Evolutionary conservation across 441 rosid genomes (phyloP).

Genomic region (Gossypium gossypioides): DNA sequence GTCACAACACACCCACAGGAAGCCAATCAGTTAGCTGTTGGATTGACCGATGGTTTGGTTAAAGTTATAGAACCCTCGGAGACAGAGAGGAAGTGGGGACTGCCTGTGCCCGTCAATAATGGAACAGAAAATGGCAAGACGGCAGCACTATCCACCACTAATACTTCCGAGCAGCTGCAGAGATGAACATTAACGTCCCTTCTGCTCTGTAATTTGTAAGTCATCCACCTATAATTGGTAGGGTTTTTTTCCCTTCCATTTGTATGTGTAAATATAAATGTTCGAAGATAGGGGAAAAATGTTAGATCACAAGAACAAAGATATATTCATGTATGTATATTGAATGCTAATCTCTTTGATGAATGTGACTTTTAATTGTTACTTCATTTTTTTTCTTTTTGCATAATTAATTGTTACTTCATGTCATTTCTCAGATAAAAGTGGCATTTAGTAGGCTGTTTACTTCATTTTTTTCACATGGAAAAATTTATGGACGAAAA

Average conservation of each 20-base stretch:
- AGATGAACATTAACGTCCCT: constrained; percentile 22
- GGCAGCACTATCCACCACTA: constrained; percentile 35
- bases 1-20: constrained; percentile 56
- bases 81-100: constrained; percentile 44
- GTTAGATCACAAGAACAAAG: not conserved
- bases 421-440: constrained; percentile 5
- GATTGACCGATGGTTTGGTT: constrained; percentile 50
- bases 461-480: too few species aligned
- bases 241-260: constrained; percentile 2
- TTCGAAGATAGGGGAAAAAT: constrained; percentile 10
- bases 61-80: constrained; percentile 56
- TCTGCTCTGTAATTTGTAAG: constrained; percentile 15
- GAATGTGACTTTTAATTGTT: constrained; percentile 7
- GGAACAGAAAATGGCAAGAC: constrained; percentile 34
- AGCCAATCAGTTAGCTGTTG: constrained; percentile 48
- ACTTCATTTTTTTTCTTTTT: not conserved
- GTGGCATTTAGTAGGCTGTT: too few species aligned
- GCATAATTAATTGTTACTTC: too few species aligned
- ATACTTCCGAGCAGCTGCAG: constrained; percentile 42
- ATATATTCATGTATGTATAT: constrained; percentile 11
- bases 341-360: constrained; percentile 12
- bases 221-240: constrained; percentile 15
- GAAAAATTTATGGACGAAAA: too few species aligned
- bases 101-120: constrained; percentile 28
- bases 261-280: constrained; percentile 3